A percentile compares a stretch with the other conserved stretches of the same genome.
Conservation (phyloP, 148 eudicot genomes). For the Camellia sinensis region DNA sequence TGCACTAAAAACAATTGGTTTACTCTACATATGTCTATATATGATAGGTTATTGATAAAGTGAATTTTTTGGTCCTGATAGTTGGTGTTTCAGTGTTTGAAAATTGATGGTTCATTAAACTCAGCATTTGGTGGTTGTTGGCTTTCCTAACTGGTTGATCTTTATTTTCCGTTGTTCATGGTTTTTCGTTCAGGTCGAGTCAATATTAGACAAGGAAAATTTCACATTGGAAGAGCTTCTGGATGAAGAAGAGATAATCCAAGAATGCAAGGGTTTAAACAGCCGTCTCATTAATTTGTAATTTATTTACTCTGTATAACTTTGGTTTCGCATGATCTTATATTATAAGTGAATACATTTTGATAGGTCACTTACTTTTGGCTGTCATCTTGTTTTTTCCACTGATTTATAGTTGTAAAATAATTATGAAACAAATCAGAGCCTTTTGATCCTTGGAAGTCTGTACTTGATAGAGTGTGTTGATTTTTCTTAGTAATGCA, state of each 20-base stretch:
- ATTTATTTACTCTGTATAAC: constrained; percentile 4
- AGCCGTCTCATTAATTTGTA: constrained; percentile 98
- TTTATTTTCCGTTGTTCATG: not conserved
- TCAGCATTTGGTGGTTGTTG: not conserved
- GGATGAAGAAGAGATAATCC: constrained; percentile 98
- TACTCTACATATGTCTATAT: too few relatives aligned
- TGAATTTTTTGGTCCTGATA: not conserved
- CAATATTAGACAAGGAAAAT: constrained; percentile 87
- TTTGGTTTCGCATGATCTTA: not conserved
- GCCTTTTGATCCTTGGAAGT: not conserved
- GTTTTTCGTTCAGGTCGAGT: constrained; percentile 58
- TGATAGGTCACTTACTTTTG: not conserved
- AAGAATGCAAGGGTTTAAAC: constrained; percentile 98
- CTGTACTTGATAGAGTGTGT: not conserved
- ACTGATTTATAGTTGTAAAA: not conserved
- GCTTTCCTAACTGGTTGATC: not conserved
- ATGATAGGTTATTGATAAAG: not conserved
- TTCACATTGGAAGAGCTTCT: constrained; percentile 89
- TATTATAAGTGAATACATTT: not conserved
- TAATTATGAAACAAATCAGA: not conserved
- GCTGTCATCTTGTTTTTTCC: not conserved
- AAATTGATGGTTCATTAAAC: not conserved
- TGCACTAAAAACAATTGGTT: not conserved
- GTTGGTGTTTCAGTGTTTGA: not conserved
- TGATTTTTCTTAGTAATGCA: not conserved